These are phyloP conservation scores for Boletus tylopilopsis DNA, from an alignment of 768 basidiomycete genomes.

Conservation along the genomic window DNA sequence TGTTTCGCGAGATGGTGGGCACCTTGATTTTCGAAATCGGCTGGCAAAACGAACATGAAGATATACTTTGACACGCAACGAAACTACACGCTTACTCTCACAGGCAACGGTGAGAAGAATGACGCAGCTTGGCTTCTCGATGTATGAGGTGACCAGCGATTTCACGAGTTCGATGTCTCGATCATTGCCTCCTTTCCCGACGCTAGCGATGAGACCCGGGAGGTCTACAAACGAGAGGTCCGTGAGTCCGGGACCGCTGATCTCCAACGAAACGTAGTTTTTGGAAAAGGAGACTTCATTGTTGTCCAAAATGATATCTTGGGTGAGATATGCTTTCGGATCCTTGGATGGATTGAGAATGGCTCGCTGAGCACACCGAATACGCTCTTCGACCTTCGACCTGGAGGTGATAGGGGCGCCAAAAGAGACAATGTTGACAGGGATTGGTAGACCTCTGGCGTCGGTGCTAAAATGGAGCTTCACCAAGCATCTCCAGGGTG, in stretches of 20 bases:
- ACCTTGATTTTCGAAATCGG: conserved; percentile 78
- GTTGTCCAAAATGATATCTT: conserved; percentile 8
- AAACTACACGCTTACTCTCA: conserved; percentile 19
- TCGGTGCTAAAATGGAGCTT: conserved; percentile 46
- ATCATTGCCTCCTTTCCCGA: conserved; percentile 44
- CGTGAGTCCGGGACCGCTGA: conserved; percentile 55
- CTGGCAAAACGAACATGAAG: conserved; percentile 46
- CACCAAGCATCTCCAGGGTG: conserved; percentile 49
- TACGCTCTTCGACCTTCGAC: conserved; percentile 57
- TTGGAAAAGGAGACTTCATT: conserved; percentile 43
- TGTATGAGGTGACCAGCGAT: conserved; percentile 54
- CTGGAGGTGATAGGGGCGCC: conserved; percentile 50
- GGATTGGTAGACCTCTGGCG: conserved; percentile 33
- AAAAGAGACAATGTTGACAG: conserved; percentile 39
- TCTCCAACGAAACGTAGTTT: conserved; percentile 55
- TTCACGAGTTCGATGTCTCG: conserved; percentile 62
- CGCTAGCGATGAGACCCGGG: conserved; percentile 61
- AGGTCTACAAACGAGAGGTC: conserved; percentile 66
- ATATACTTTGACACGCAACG: neutral
- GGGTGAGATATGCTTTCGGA: conserved; percentile 10
- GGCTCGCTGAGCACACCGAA: conserved; percentile 61
- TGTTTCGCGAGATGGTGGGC: conserved; percentile 62
- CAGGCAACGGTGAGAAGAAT: conserved; percentile 62
- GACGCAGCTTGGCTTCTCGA: conserved; percentile 63
- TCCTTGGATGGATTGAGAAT: conserved; percentile 53